These are phyloP conservation scores for Piper betle DNA, from an alignment of 164 flowering plant species.

Conservation along the genomic window DNA sequence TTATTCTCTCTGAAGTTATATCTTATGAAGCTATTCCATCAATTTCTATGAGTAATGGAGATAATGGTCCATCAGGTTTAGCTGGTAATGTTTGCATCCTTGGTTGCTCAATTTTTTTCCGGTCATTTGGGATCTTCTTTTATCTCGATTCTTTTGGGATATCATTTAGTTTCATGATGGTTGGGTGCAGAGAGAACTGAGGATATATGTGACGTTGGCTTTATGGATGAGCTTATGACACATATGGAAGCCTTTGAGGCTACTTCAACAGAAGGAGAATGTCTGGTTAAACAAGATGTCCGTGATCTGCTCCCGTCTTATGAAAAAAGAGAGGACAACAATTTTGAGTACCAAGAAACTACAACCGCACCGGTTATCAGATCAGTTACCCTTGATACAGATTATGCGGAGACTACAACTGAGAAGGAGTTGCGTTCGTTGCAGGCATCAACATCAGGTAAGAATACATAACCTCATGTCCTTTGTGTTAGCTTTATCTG, in stretches of 20 bases:
- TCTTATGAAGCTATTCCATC: slow-evolving; percentile 17
- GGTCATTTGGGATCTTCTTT: background rate
- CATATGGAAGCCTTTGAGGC: background rate
- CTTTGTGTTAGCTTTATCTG: too few relatives aligned
- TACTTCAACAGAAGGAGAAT: background rate
- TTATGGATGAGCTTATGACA: background rate
- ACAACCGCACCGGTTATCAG: background rate
- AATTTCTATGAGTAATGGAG: slow-evolving; percentile 3
- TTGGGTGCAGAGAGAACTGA: background rate
- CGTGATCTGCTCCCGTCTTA: background rate
- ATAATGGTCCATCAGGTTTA: background rate
- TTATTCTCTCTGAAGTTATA: slow-evolving; percentile 46
- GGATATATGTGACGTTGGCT: background rate
- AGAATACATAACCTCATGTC: background rate
- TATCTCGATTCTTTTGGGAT: background rate
- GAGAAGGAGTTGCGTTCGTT: background rate
- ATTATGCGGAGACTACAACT: background rate
- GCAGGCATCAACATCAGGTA: background rate
- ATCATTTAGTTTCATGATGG: background rate
- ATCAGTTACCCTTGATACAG: background rate
- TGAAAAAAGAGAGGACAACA: background rate
- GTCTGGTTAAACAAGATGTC: background rate
- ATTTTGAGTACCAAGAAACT: background rate
- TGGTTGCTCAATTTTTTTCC: background rate
- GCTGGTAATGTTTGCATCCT: slow-evolving; percentile 15